Conservation (phyloP, 2,329 filamentous ascomycete species). For the Nectriaceae sp. region DNA sequence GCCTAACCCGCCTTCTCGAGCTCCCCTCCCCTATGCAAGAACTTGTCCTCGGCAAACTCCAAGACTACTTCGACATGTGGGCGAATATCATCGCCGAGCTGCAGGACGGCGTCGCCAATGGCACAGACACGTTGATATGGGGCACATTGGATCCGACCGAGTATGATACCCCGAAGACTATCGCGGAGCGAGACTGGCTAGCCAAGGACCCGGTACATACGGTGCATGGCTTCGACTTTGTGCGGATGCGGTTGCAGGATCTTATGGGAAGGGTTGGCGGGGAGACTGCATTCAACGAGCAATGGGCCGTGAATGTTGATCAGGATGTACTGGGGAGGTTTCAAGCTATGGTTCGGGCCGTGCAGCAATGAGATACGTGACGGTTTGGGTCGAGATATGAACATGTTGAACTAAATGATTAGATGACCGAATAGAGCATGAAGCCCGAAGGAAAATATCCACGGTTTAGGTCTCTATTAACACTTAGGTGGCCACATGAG, state of each 20-base stretch:
- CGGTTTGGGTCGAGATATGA: slow-evolving; percentile 1
- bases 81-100: slow-evolving; percentile 68
- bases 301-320: slow-evolving; percentile 76
- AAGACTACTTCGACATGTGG: slow-evolving; percentile 77
- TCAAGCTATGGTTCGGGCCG: slow-evolving; percentile 31
- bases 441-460: too few relatives aligned
- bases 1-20: slow-evolving; percentile 71
- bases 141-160: slow-evolving; percentile 43
- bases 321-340: slow-evolving; percentile 70
- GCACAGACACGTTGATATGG: slow-evolving; percentile 55
- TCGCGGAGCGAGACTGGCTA: slow-evolving; percentile 54
- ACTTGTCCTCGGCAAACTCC: slow-evolving; percentile 62
- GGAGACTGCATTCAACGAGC: slow-evolving; percentile 63
- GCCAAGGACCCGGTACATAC: slow-evolving; percentile 68
- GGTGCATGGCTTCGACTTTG: slow-evolving; percentile 64
- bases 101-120: slow-evolving; percentile 58
- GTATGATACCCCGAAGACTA: slow-evolving; percentile 58
- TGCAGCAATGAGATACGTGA: slow-evolving; percentile 15
- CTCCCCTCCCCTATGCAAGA: slow-evolving; percentile 58
- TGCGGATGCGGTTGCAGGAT: slow-evolving; percentile 61
- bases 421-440: slow-evolving; percentile 18
- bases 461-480: too few relatives aligned
- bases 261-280: slow-evolving; percentile 64
- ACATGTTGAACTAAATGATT: slow-evolving; percentile 14
- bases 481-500: too few relatives aligned